phyloP scores from a whole-genome alignment of 1,284 basidiomycete species.

The Ceraceosorus bombacis region DNA sequence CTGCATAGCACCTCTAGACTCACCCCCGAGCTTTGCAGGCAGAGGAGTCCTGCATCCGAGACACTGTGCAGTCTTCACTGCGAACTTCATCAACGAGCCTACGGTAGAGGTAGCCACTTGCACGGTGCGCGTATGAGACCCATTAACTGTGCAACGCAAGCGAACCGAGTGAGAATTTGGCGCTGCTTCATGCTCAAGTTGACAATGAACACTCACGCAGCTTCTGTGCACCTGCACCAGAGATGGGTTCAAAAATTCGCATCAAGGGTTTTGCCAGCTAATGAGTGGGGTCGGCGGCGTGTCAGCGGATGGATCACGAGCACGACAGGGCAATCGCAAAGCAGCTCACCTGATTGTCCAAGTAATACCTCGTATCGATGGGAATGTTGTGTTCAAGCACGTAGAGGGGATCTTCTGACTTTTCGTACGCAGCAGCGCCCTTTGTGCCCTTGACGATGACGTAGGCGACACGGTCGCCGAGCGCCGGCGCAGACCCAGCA shows the following conservation, averaged over 20 bases:
- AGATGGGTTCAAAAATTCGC: constrained; percentile 48
- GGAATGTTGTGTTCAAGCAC: constrained; percentile 48
- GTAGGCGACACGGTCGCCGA: constrained; percentile 47
- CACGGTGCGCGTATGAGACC: constrained; percentile 44
- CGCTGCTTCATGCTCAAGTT: not conserved
- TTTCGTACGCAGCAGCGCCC: constrained; percentile 45
- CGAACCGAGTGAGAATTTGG: not conserved
- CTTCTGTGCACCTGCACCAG: constrained; percentile 34
- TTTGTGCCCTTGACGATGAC: constrained; percentile 48
- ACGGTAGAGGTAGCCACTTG: constrained; percentile 45
- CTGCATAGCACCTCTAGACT: not conserved
- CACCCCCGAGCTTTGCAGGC: not conserved
- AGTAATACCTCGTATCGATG: constrained; percentile 48
- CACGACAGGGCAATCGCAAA: not conserved
- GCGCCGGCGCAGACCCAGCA: constrained; percentile 43
- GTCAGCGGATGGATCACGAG: not conserved
- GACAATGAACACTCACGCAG: constrained; percentile 20
- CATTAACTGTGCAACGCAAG: constrained; percentile 19
- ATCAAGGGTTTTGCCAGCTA: constrained; percentile 43
- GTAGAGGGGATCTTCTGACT: constrained; percentile 47
- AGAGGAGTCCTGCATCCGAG: constrained; percentile 46
- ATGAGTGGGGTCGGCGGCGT: too few relatives aligned
- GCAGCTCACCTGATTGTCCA: constrained; percentile 36
- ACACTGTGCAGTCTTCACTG: constrained; percentile 45
- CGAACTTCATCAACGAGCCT: constrained; percentile 48